Base-by-base conservation (phyloP, 257 asterid genomes). In the Misopates orontium region DNA sequence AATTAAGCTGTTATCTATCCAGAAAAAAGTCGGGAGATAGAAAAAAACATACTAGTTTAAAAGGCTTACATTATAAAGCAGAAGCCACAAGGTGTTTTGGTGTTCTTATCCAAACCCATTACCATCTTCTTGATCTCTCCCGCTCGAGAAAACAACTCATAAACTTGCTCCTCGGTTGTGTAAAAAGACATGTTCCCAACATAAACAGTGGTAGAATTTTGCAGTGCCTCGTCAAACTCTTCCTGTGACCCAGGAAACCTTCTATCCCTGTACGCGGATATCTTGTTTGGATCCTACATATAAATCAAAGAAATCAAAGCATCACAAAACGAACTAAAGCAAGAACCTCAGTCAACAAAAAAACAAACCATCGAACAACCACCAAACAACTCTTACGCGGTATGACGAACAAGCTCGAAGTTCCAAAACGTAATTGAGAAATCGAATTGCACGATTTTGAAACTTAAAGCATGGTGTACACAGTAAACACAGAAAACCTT, bases 111-210 rank as follows among this genome's bases (percentile, higher is more conserved):
- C 84, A 93, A 80, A 62, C 99, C 99, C 99, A 93, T 90, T 75
- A 81, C 73, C 53, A 93, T 90, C 92, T 86, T 90, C 67, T 86
- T 93, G 56, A 93, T 77, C 88, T 93, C 99, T 50, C 99, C 99
- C 14, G 99, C 88, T 42, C 97, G 85, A 10, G 93, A 71, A 74
- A 94, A 90, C 51, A 94, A 71, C 87, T 94, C 99, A 31, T 88
- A 94, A 56, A 90, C 93, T 75, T 94, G 99, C 87, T 94, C 99
- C 82, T 94, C 99, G 3, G 99, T 94, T 0, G 99, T 86, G 64
- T 94, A 94, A 74, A 94, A 93, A 17, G 97, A 94, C 96, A 94
- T 86, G 72, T 94, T 93, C 75, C 97, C 99, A 6, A 84, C 74
- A 58, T 93, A 93, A 50, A 88, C 81, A n/a, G 97, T 93, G 2